These are phyloP conservation scores for Bipolaris bicolor DNA, from an alignment of 2,329 filamentous ascomycete species.

Conservation along the genomic window DNA sequence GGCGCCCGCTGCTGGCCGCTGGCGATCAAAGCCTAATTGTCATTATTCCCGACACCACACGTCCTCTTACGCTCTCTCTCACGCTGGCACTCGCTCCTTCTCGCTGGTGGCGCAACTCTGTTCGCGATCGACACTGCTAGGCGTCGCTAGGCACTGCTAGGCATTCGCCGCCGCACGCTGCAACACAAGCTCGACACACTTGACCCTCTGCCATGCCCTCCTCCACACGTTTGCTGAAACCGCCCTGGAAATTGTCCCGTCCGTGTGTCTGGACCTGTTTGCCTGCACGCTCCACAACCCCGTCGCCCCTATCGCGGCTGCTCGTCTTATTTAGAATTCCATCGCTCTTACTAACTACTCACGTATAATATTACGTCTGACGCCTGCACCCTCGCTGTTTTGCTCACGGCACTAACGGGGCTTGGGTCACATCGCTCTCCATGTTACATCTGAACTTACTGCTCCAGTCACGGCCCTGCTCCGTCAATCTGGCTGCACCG, in stretches of 20 bases:
- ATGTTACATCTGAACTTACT: slow-evolving; percentile 19
- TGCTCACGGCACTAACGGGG: slow-evolving; percentile 5
- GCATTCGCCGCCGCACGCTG: slow-evolving; percentile 4
- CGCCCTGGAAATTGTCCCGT: neutral
- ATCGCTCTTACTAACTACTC: slow-evolving; percentile 3
- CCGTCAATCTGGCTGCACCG: slow-evolving; percentile 5
- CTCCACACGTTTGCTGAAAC: slow-evolving; percentile 1
- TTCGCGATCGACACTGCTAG: slow-evolving; percentile 7
- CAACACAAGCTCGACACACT: slow-evolving; percentile 2
- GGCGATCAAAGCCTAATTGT: neutral
- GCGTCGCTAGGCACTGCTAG: neutral
- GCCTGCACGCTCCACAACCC: neutral
- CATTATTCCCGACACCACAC: slow-evolving; percentile 1
- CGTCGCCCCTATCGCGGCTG: neutral
- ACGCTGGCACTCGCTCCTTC: neutral
- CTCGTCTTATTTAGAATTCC: slow-evolving; percentile 1
- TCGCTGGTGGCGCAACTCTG: slow-evolving; percentile 11
- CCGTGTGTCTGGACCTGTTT: slow-evolving; percentile 5
- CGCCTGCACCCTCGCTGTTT: slow-evolving; percentile 17
- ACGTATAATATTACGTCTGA: slow-evolving; percentile 21
- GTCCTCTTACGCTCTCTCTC: neutral
- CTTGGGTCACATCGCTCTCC: slow-evolving; percentile 25
- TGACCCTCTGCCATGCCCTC: slow-evolving; percentile 1
- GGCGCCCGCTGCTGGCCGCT: neutral
- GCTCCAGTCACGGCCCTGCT: slow-evolving; percentile 16